Evolutionary conservation across 2,329 filamentous ascomycete genomes (phyloP), one percentile per base, ranked within the genome.

Genomic region (Botryosphaeria agaves): DNA sequence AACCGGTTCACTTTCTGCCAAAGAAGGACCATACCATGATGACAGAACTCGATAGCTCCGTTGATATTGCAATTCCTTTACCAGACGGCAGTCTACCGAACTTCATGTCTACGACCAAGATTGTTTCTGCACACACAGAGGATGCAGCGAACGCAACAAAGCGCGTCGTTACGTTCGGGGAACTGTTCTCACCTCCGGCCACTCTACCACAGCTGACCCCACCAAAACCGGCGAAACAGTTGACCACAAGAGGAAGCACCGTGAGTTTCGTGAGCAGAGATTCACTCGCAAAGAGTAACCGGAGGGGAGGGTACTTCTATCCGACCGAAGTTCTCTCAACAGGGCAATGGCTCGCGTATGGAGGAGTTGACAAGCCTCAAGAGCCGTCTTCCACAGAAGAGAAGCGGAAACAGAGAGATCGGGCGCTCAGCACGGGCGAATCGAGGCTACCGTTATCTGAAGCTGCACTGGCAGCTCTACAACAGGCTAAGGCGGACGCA

Each of bases 131-230:
- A 17, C 56, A 61, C 8, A 46, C 53, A 4, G 47, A 53, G 24
- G 48, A 48, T 30, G 43, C 45, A 14, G 33, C 45, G 17, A 46
- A 50, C 40, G 66, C 69, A 20, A 71, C 65, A 41, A 62, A 62
- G 41, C 61, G 64, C 34, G 55, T 59, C 1, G 66, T 67, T 33
- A 84, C 76, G 0, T 63, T 87, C 31, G 79, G 78, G 18, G 76
- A 85, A 33, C 51, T 80, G 0, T 85, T 84, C 44, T 67, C 72
- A n/a, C 66, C 77, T 3, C 72, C 76, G 3, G 57, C 73, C 19
- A 66, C 63, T 28, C 56, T 83, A 20, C 69, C 72, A 7, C 64
- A 72, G 1, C 53, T 85, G 25, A 71, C 78, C 36, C 72, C 76
- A 2, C 78, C 79, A 2, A 83, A 81, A 49, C 68, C 72, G 30